These are phyloP conservation scores for Trebouxia sp. DNA, from an alignment of 139 green algal genomes.

Conservation along the genomic window DNA sequence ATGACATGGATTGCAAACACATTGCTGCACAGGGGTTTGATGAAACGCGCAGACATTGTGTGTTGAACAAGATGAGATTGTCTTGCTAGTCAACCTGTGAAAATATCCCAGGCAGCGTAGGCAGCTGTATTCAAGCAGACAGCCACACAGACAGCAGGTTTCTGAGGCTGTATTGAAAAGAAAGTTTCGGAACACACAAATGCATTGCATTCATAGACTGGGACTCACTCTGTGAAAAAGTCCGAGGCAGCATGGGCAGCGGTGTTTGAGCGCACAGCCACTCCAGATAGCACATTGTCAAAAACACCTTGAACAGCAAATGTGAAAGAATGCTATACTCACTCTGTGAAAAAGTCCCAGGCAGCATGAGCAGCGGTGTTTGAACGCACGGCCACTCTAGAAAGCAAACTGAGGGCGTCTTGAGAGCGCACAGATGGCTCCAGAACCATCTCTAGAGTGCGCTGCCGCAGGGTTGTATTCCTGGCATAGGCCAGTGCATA, in stretches of 20 bases:
- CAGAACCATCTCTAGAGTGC: constrained; percentile 38
- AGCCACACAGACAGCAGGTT: not conserved
- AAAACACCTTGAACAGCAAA: too few relatives aligned
- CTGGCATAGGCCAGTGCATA: constrained; percentile 39
- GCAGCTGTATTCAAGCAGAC: too few relatives aligned
- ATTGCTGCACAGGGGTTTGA: too few relatives aligned
- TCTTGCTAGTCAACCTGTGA: too few relatives aligned
- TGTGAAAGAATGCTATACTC: not conserved
- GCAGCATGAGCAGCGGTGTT: constrained; percentile 9
- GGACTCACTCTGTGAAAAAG: constrained; percentile 26
- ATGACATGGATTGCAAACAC: too few relatives aligned
- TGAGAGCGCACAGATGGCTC: constrained; percentile 37
- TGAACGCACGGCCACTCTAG: not conserved
- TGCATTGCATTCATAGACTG: not conserved
- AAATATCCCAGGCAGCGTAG: too few relatives aligned
- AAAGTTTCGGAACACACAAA: not conserved
- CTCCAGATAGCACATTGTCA: not conserved
- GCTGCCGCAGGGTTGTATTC: not conserved
- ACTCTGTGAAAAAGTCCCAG: constrained; percentile 32
- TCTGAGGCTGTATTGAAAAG: not conserved
- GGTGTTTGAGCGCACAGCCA: not conserved
- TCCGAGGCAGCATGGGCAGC: constrained; percentile 25
- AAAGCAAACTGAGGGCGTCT: constrained; percentile 26
- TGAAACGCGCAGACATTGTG: too few relatives aligned
- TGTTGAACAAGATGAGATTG: too few relatives aligned